Base-by-base conservation (phyloP, 768 basidiomycete genomes). In the Cystofilobasidium macerans region DNA sequence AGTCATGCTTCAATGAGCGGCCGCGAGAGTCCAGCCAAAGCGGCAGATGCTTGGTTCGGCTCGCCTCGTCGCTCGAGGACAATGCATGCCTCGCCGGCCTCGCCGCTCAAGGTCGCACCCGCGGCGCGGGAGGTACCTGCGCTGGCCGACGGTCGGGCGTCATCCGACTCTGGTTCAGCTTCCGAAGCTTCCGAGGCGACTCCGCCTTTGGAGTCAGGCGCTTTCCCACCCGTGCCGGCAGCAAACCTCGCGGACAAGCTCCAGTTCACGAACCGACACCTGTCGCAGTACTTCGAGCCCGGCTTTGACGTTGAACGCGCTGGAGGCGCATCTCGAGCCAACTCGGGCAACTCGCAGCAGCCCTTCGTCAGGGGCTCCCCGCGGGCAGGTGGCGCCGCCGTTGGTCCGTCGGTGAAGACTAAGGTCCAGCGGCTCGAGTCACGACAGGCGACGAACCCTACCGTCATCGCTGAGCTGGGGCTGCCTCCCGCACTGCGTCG, bases 151-250 rank as follows among this genome's bases (percentile, higher is more conserved):
- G 32, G 35, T 5, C 35, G 20, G 13, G 35, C 61, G 35, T 62
- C 67, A 35, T 57, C 56, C 51, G 61, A 59, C 20, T 65, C 64
- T 9, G 67, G 67, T 24, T 63, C 60, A 11, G 40, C 57, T 5
- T 68, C 67, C 30, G 67, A 68, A 11, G 40, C 57, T 5, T 68
- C 67, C 30, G 67, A 68, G 32, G 47, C 42, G 9, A 68, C 67
- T 0, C 67, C 67, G 1, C 67, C 67, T 0, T 35, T 68, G 18
- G 22, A 48, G 13, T 53, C 58, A 8, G 5, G 24, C 7, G 56
- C 20, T 4, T 51, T 56, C 40, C 47, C 61, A 26, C 35, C 43
- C 42, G 32, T 35, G 26, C 36, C 48, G 1, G 32, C 65, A 3
- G 54, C 16, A 36, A 14, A 35, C 61, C n/a, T 54, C 56, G 13